Conservation (phyloP, 176 grass and related monocot genomes). For the Carex kokanica region DNA sequence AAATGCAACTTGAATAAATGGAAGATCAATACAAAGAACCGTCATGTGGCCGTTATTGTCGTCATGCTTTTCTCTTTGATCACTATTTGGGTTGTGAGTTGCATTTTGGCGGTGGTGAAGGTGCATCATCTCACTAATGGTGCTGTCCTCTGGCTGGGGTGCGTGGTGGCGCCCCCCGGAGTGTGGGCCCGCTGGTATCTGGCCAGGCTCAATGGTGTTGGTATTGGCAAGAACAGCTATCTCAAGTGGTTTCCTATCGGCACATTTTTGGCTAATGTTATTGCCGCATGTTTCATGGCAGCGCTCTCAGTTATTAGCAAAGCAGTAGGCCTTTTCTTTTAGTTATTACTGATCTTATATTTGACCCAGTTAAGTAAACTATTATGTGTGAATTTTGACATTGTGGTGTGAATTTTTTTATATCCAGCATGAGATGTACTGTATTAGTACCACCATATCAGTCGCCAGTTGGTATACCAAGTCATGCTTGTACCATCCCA, state of each 20-base stretch:
- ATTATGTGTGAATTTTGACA: background rate
- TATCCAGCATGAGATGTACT: background rate
- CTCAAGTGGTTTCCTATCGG: constrained; percentile 90
- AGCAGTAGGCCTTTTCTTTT: constrained; percentile 39
- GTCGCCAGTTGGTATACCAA: background rate
- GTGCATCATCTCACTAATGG: constrained; percentile 38
- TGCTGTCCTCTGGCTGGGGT: constrained; percentile 67
- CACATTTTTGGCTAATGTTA: constrained; percentile 82
- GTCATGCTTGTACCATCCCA: background rate
- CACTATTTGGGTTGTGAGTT: constrained; percentile 64
- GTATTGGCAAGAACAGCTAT: constrained; percentile 46
- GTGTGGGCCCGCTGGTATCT: constrained; percentile 88
- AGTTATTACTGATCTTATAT: background rate
- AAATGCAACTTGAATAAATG: constrained; percentile 33
- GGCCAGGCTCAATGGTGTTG: constrained; percentile 74
- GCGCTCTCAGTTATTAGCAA: constrained; percentile 53
- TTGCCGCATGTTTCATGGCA: constrained; percentile 77
- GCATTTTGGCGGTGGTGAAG: constrained; percentile 49
- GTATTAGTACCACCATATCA: background rate
- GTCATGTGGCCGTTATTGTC: constrained; percentile 36
- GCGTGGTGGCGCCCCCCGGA: constrained; percentile 68
- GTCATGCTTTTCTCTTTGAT: constrained; percentile 44
- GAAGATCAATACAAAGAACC: constrained; percentile 48
- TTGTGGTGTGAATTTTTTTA: background rate
- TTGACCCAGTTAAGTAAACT: background rate